Evolutionary conservation across 2,329 filamentous ascomycete genomes (phyloP).

Genomic region (Monosporascus sp.): DNA sequence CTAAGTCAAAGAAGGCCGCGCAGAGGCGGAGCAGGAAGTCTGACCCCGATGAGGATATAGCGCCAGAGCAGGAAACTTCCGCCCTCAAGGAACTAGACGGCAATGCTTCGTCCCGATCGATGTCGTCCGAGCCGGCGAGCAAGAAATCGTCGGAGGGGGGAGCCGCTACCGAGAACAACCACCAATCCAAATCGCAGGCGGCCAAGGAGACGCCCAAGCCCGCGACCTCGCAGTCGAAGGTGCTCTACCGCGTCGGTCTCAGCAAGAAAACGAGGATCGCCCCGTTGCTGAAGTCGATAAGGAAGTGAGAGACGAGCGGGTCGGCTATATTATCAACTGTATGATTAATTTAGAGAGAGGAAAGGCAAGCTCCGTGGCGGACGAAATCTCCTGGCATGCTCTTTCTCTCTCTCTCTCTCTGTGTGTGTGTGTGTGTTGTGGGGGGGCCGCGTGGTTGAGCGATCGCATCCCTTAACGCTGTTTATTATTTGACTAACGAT

Average conservation of each 20-base stretch:
- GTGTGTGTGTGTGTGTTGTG: too few species aligned
- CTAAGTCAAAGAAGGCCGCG: conserved; percentile 6
- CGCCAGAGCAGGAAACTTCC: not conserved
- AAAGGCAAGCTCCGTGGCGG: too few species aligned
- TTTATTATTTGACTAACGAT: too few species aligned
- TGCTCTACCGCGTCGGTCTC: conserved; percentile 39
- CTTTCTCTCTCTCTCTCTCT: too few species aligned
- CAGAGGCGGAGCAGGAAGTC: conserved; percentile 2
- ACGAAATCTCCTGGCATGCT: too few species aligned
- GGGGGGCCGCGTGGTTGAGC: too few species aligned
- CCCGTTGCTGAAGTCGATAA: conserved; percentile 39
- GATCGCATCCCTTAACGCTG: too few species aligned
- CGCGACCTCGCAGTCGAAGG: conserved; percentile 27
- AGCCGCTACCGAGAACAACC: conserved; percentile 4
- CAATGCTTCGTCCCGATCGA: conserved; percentile 12
- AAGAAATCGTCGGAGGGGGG: not conserved
- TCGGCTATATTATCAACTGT: not conserved
- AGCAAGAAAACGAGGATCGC: conserved; percentile 42
- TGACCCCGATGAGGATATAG: not conserved
- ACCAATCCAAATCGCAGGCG: conserved; percentile 7
- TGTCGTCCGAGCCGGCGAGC: conserved; percentile 1
- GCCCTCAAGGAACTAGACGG: conserved; percentile 17
- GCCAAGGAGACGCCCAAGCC: conserved; percentile 12
- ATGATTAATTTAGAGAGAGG: not conserved
- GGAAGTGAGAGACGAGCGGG: conserved; percentile 28